Percentiles rank a stretch among this genome's conserved stretches.
Evolutionary conservation across 1,284 basidiomycete genomes (phyloP).

Genomic region (Leccinum solheimii): DNA sequence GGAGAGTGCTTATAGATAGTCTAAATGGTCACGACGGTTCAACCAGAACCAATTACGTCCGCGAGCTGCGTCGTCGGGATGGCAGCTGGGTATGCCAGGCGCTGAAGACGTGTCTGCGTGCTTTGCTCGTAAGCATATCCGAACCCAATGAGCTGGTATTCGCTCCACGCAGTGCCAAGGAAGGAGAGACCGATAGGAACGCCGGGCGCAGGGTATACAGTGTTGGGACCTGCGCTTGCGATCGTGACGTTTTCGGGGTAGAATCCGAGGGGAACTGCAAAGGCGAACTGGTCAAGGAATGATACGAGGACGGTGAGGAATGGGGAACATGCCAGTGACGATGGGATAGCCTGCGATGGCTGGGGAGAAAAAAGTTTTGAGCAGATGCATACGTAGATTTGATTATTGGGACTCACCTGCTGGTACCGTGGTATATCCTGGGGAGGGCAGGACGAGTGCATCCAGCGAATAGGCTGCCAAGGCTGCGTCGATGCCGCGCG

Average conservation of each 20-base stretch:
- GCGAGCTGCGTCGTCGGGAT: slow-evolving; percentile 61
- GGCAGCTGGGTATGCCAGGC: slow-evolving; percentile 54
- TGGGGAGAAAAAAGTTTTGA: slow-evolving; percentile 15
- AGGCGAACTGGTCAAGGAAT: not conserved
- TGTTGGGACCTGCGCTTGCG: slow-evolving; percentile 40
- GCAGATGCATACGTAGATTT: not conserved
- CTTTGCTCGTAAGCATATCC: slow-evolving; percentile 69
- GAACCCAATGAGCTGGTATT: slow-evolving; percentile 57
- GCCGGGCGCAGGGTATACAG: slow-evolving; percentile 56
- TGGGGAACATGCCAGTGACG: slow-evolving; percentile 44
- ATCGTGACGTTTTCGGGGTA: slow-evolving; percentile 51
- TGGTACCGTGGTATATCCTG: slow-evolving; percentile 47
- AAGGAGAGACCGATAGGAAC: slow-evolving; percentile 66
- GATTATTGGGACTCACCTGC: slow-evolving; percentile 32
- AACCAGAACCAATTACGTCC: slow-evolving; percentile 40
- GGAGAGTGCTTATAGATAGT: no score
- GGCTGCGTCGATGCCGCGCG: slow-evolving; percentile 58
- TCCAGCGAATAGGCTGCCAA: slow-evolving; percentile 52
- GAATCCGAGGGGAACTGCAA: slow-evolving; percentile 59
- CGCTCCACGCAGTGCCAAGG: slow-evolving; percentile 62
- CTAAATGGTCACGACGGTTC: not conserved
- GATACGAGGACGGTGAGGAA: not conserved
- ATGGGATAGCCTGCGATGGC: slow-evolving; percentile 64
- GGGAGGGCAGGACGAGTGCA: slow-evolving; percentile 57
- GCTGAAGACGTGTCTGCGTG: slow-evolving; percentile 53